These are phyloP conservation scores for Colletotrichum magnum DNA, from an alignment of 2,329 filamentous ascomycete genomes.

Conservation along the genomic window DNA sequence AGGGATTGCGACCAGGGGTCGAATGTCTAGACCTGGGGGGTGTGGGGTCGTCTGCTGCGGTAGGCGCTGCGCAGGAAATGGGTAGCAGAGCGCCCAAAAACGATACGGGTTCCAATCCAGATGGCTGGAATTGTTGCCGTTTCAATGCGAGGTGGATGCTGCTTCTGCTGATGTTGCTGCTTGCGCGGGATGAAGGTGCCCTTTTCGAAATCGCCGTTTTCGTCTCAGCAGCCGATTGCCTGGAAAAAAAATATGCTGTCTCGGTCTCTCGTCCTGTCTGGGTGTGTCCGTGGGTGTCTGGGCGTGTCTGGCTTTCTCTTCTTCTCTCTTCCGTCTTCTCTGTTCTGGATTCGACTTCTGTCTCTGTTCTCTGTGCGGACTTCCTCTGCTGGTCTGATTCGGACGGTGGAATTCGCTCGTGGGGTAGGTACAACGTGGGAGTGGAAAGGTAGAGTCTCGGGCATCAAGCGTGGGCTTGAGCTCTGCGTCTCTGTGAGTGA, in stretches of 20 bases:
- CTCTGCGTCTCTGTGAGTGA: constrained; percentile 17
- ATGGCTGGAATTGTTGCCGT: constrained; percentile 4
- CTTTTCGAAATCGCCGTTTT: constrained; percentile 27
- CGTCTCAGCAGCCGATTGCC: constrained; percentile 14
- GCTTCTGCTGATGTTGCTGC: constrained; percentile 4
- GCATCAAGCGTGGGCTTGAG: constrained; percentile 16
- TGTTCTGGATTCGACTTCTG: constrained; percentile 7
- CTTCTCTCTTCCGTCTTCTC: background rate
- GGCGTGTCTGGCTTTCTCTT: background rate
- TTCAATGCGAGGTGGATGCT: background rate
- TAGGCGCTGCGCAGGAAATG: constrained; percentile 25
- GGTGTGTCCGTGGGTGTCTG: background rate
- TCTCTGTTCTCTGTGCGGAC: background rate
- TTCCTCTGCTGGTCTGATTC: background rate
- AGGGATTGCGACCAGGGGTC: constrained; percentile 36
- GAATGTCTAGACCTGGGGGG: constrained; percentile 30
- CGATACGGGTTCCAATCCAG: background rate
- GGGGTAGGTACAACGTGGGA: background rate
- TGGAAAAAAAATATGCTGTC: constrained; percentile 7
- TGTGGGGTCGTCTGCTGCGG: constrained; percentile 36
- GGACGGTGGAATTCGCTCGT: constrained; percentile 2
- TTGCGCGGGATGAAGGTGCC: constrained; percentile 4
- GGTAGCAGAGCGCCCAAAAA: constrained; percentile 26
- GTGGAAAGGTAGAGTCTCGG: constrained; percentile 14
- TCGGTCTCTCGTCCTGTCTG: constrained; percentile 1